These are phyloP conservation scores for Aureobasidium sp. DNA, from an alignment of 2,329 filamentous ascomycete genomes.

Conservation along the genomic window DNA sequence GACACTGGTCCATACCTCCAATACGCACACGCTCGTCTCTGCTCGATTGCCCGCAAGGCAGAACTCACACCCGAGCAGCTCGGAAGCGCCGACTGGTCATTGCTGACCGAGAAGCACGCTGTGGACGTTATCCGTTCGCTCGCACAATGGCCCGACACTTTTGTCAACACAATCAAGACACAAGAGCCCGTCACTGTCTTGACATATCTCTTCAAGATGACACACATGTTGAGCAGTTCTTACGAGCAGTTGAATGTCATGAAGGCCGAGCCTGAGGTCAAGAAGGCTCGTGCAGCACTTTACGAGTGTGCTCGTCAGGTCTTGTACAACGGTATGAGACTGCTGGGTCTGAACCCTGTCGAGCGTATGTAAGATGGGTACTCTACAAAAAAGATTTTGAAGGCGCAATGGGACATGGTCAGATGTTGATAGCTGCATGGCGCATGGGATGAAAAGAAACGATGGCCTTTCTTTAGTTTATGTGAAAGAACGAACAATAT, in stretches of 20 bases:
- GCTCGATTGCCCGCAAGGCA: slow-evolving; percentile 52
- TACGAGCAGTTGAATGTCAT: slow-evolving; percentile 73
- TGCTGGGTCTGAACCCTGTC: slow-evolving; percentile 72
- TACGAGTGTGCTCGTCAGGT: slow-evolving; percentile 71
- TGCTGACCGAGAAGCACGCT: slow-evolving; percentile 66
- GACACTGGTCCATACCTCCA: slow-evolving; percentile 82
- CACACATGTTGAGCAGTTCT: slow-evolving; percentile 68
- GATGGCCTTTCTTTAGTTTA: background rate
- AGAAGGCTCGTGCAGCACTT: slow-evolving; percentile 65
- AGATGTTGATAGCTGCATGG: slow-evolving; percentile 5
- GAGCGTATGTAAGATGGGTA: slow-evolving; percentile 44
- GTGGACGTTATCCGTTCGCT: slow-evolving; percentile 66
- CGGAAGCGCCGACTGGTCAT: slow-evolving; percentile 54
- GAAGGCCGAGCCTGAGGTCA: slow-evolving; percentile 66
- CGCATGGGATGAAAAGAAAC: slow-evolving; percentile 3
- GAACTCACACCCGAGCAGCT: slow-evolving; percentile 47
- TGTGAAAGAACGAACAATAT: background rate
- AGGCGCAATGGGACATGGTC: background rate
- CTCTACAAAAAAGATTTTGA: background rate
- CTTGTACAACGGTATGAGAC: slow-evolving; percentile 72
- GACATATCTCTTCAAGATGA: slow-evolving; percentile 79
- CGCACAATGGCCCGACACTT: slow-evolving; percentile 78
- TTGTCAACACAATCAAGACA: slow-evolving; percentile 77
- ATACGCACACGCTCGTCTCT: slow-evolving; percentile 69
- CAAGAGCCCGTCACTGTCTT: slow-evolving; percentile 65